Evolutionary conservation across 208 protist species (phyloP).

Genomic region (Porcisia hertigi): DNA sequence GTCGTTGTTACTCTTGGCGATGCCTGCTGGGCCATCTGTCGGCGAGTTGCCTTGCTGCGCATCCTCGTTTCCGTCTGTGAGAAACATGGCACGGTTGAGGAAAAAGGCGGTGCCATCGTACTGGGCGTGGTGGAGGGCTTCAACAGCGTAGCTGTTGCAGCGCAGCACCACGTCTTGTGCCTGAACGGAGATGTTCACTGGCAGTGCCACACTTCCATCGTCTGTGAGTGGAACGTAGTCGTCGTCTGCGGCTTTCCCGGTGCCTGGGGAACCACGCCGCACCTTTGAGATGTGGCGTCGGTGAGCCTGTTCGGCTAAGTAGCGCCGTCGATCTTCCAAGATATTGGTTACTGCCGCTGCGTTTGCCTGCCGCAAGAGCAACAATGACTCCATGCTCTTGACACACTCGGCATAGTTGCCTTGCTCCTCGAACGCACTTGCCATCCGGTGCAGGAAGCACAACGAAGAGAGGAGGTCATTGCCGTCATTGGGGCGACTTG

Average conservation of each 20-base stretch:
- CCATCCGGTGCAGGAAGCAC: constrained; percentile 67
- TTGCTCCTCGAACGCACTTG: constrained; percentile 55
- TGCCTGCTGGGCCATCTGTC: neutral
- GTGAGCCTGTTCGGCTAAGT: neutral
- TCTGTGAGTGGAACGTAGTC: constrained; percentile 23
- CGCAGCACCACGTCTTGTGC: constrained; percentile 64
- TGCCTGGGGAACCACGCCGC: neutral
- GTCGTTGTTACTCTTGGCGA: neutral
- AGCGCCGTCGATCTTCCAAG: constrained; percentile 13
- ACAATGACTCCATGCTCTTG: constrained; percentile 71
- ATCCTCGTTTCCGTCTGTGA: constrained; percentile 59
- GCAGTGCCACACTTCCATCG: constrained; percentile 31
- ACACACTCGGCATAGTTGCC: constrained; percentile 78
- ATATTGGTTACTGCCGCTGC: constrained; percentile 23
- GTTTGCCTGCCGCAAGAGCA: constrained; percentile 60
- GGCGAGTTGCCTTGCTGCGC: neutral
- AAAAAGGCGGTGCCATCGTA: constrained; percentile 70
- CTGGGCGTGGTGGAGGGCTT: constrained; percentile 52
- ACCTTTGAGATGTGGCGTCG: neutral
- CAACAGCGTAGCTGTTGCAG: constrained; percentile 85
- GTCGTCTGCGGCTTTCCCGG: neutral
- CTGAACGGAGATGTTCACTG: constrained; percentile 35
- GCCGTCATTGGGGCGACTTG: neutral
- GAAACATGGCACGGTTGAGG: constrained; percentile 78
- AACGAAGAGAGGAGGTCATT: constrained; percentile 36